Base-by-base conservation (phyloP, 1,139 yeast species). In the Taiozyma onychis region DNA sequence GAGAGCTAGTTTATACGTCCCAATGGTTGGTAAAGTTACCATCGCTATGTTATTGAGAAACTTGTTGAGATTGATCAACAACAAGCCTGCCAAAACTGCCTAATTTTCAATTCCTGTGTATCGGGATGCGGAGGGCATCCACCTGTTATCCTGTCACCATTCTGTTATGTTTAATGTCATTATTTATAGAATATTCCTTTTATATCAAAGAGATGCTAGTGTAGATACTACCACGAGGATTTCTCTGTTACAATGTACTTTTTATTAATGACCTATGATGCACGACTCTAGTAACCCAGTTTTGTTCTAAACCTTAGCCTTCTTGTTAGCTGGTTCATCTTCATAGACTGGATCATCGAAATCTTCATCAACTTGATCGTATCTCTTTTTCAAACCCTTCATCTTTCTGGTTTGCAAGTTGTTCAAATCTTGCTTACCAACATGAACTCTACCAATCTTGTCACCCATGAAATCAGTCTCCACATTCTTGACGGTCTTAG, bases 371-470 rank as follows among this genome's bases (percentile, higher is more conserved):
- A 76, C 85, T 69, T 89, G 97, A 65, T 89, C 97, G 60, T 76
- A 90, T 67, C 78, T 83, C 51, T 89, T 76, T 74, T 95, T 95
- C 66, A 93, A 78, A 66, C 99, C 99, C 78, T 95, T 95, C 97
- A 93, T 88, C 81, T 93, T 93, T 74, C 99, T 83, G 13, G 99
- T 91, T 72, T 93, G 99, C 67, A 93, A 72, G 68, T 85, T 85
- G 66, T 80, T 77, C 68, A 95, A 76, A 68, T 93, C 98, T 76
- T 93, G 99, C 69, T 85, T 85, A 71, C 97, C 98, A 70, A 93
- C 86, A 68, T 93, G 99, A 62, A 93, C 82, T 72, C 93, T 88
- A 59, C 97, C 99, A 57, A 93, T 80, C 81, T 93, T 90, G 71
- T 93, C 99, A 73, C 99, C 99, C 87, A 93, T 81, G 54, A 76